Evolutionary conservation across 2,329 filamentous ascomycete genomes (phyloP).

Genomic region (Fusarium nelsonii): DNA sequence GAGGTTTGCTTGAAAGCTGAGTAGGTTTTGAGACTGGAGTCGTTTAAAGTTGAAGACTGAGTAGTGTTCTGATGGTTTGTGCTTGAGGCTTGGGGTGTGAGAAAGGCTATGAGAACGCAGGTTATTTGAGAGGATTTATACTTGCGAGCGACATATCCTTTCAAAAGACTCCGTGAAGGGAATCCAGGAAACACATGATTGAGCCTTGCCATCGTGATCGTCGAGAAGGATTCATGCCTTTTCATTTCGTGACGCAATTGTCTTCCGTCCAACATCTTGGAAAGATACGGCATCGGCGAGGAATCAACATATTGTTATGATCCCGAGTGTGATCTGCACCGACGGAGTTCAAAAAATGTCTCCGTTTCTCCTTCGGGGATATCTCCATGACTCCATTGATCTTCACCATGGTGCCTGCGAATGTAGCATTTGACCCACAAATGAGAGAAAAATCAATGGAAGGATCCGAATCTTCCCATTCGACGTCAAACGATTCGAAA

Average conservation of each 20-base stretch:
- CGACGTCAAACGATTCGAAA: not conserved
- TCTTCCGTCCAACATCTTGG: not conserved
- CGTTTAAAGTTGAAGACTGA: not conserved
- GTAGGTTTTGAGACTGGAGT: not conserved
- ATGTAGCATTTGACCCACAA: not conserved
- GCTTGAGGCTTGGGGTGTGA: not conserved
- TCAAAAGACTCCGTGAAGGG: no score
- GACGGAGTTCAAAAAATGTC: not conserved
- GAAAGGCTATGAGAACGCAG: not conserved
- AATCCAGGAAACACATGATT: not conserved
- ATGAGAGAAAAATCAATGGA: not conserved
- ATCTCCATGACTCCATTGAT: not conserved
- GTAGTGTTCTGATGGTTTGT: not conserved
- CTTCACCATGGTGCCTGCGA: not conserved
- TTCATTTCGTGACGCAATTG: not conserved
- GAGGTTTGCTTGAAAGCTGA: not conserved
- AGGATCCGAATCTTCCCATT: not conserved
- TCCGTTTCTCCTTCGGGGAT: not conserved
- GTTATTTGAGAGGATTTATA: not conserved
- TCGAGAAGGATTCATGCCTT: not conserved
- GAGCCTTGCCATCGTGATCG: not conserved
- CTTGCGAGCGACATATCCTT: no score
- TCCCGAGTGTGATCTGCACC: not conserved
- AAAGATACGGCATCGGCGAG: not conserved
- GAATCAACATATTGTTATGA: not conserved